Evolutionary conservation across 768 basidiomycete species (phyloP).

Genomic region (Russula sp.): DNA sequence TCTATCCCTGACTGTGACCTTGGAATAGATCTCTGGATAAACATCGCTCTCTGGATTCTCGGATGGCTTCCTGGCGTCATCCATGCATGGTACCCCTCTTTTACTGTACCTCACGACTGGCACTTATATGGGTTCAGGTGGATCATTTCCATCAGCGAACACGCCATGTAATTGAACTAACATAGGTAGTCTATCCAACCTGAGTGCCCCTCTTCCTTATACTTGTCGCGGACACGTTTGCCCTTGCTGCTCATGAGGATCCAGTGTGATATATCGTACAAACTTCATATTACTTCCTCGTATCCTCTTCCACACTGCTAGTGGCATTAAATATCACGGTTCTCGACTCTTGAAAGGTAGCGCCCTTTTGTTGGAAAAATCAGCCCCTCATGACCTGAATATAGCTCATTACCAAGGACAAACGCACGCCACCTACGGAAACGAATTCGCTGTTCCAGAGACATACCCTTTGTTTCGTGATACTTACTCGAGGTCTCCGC

Average conservation of each 20-base stretch:
- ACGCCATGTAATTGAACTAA: constrained; percentile 11
- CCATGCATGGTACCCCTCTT: constrained; percentile 33
- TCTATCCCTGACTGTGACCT: not conserved
- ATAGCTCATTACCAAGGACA: not conserved
- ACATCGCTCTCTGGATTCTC: constrained; percentile 36
- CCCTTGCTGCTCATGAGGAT: not conserved
- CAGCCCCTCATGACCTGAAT: not conserved
- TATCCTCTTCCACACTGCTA: not conserved
- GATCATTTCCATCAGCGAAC: constrained; percentile 28
- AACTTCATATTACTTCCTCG: not conserved
- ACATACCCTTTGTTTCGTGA: not conserved
- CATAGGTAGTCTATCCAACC: not conserved
- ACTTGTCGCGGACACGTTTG: not conserved
- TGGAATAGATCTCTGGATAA: constrained; percentile 32
- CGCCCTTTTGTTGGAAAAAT: not conserved
- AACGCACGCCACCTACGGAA: not conserved
- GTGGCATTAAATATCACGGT: not conserved
- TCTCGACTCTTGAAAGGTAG: not conserved
- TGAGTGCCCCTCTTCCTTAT: not conserved
- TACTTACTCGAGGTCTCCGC: not conserved
- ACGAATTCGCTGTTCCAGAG: not conserved
- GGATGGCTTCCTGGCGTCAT: constrained; percentile 41
- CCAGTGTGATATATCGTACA: not conserved
- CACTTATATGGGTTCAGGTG: constrained; percentile 23
- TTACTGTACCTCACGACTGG: too few species aligned